Evolutionary conservation across 164 flowering plant genomes (phyloP), one percentile per base, ranked within the genome.

Genomic region (Euptelea pleiosperma): DNA sequence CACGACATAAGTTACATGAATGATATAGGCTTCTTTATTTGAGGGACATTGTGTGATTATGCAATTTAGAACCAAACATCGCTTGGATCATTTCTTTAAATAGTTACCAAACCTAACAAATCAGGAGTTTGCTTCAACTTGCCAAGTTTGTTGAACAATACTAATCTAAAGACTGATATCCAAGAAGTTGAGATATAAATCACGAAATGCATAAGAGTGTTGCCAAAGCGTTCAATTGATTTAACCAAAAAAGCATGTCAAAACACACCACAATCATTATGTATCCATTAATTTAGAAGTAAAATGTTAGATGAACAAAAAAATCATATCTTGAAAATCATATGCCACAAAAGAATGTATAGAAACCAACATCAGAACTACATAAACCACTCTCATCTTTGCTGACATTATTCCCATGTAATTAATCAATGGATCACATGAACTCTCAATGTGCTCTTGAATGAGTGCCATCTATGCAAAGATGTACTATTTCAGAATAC

Each of bases 251-350:
- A 15, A 25, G 40, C 6, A 31, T 11, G 8, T n/a, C n/a, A n/a
- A 24, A 6, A 18, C 10, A 29, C 7, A 30, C 24, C 21, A 22
- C 10, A 24, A 8, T 40, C n/a, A 39, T 28, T 55, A 31, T 6
- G 33, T 29, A 2, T 1, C 28, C 11, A n/a, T n/a, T n/a, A n/a
- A 26, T 28, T 30, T 29, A 37, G 14, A 37, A 55, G 26, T 22
- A 39, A 11, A 29, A 63, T 42, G 24, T 52, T 35, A 24, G 39
- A 33, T 45, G 44, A 52, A 9, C 29, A 47, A 39, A n/a, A 41
- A 1, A 35, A 30, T 19, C 7, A 1, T 67, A 79, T 80, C 83
- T 74, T 79, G 83, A 18, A 19, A 50, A 72, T 79, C 75, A 30
- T 80, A 40, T n/a, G 61, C 49, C 19, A 46, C 77, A 57, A 67